These are phyloP conservation scores for Quercus ilex DNA, from an alignment of 306 rosid genomes.

Conservation along the genomic window DNA sequence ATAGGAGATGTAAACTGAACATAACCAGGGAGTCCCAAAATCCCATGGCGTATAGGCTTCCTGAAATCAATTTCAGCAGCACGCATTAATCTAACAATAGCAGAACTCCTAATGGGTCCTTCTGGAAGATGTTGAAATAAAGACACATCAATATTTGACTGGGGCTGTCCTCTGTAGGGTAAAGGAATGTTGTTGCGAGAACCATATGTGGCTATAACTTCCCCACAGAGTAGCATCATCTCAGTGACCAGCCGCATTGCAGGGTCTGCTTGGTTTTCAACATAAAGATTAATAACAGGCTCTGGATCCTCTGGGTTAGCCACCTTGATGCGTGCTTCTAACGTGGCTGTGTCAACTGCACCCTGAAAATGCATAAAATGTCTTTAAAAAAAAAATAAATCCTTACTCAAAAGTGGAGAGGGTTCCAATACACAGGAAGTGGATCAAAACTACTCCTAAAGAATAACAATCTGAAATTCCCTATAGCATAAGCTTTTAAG, in stretches of 20 bases:
- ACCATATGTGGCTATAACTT: constrained; percentile 83
- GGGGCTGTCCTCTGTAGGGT: constrained; percentile 99
- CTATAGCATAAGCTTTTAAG: too few relatives aligned
- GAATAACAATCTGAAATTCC: too few relatives aligned
- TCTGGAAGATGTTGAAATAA: constrained; percentile 92
- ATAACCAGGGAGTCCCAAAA: constrained; percentile 84
- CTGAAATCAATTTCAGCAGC: constrained; percentile 98
- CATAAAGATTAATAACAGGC: constrained; percentile 77
- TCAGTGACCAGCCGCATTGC: constrained; percentile 95
- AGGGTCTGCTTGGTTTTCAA: constrained; percentile 93
- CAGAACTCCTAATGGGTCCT: constrained; percentile 94
- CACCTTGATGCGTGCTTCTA: constrained; percentile 90
- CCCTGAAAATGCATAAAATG: constrained; percentile 53
- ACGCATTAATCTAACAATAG: constrained; percentile 81
- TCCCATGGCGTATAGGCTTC: constrained; percentile 88
- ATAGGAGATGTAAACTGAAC: constrained; percentile 99
- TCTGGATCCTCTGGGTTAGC: constrained; percentile 78
- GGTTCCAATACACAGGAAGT: neutral
- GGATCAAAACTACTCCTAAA: neutral
- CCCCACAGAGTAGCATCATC: constrained; percentile 98
- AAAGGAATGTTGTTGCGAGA: constrained; percentile 73
- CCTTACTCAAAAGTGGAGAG: neutral
- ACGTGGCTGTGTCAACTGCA: constrained; percentile 68
- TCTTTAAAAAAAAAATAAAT: too few relatives aligned
- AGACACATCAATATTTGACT: constrained; percentile 69